Evolutionary conservation across 2,329 filamentous ascomycete species (phyloP), one percentile per base, ranked within the genome.

Genomic region (Aspergillus sp.): DNA sequence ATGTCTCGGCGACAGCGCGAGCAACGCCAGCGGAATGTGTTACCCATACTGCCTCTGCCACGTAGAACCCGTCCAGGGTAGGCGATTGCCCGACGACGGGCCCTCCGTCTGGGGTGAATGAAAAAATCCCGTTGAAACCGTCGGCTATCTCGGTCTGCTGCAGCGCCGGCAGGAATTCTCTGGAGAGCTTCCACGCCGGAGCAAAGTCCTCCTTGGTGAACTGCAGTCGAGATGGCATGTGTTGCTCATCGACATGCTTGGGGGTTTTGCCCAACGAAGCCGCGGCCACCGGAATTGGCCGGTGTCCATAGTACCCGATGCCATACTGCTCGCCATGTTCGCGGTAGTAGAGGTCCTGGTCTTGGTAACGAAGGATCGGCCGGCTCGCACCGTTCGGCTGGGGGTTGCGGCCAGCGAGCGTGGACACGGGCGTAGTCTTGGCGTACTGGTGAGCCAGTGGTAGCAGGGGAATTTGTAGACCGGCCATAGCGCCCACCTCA

Each of bases 11-110:
- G 1, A 80, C 48, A 0, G 75, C 74, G 15, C 72, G 68, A 6
- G 75, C 75, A 2, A 79, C 70, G 15, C 75, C 75, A 0, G 74
- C 74, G 0, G 75, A 78, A 41, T 80, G 75, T 12, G 75, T 80
- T 1, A 79, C 75, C 75, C 75, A 80, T 0, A 80, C 74, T 4
- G 75, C 75, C 44, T 80, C 75, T 0, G 75, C 75, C 1, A 80
- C 72, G 42, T 67, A 78, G 53, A 80, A 79, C 8, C 72, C 72
- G 28, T 78, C 71, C 0, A 80, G 52, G 10, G 65, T 66, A 5
- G 75, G 74, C 0, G 72, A 63, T 43, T 71, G 66, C 2, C 75
- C 75, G 2, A 80, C 61, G 0, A 80, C 61, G 0, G 75, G 71
- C 0, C 72, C 74, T 1, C 75, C 75, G 32, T 80, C 75, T 0